Conservation (phyloP, 768 basidiomycete genomes). For the Plicaturopsis crispa region DNA sequence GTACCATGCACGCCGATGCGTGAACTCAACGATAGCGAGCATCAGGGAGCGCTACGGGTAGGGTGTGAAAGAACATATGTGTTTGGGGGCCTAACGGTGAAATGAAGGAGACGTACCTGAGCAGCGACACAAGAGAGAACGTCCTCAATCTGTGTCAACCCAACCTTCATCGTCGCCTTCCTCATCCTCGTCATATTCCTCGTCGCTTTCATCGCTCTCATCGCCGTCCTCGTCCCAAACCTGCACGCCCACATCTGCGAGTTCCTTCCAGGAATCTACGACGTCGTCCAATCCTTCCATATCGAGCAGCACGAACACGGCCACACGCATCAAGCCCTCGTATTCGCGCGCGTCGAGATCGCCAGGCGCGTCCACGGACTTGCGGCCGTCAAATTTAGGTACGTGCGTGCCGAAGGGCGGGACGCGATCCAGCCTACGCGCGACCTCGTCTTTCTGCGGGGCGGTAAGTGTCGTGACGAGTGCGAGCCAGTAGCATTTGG, state of each 20-base stretch:
- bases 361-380: conserved; percentile 13
- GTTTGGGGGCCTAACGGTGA: too few species aligned
- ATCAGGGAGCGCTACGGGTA: too few species aligned
- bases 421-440: conserved; percentile 10
- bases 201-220: conserved; percentile 5
- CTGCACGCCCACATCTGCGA: conserved; percentile 19
- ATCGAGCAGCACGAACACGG: conserved; percentile 2
- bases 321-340: conserved; percentile 17
- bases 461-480: conserved; percentile 11
- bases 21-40: too few species aligned
- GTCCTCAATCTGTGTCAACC: not conserved
- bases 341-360: conserved; percentile 15
- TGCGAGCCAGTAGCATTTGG: conserved; percentile 17
- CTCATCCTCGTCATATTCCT: conserved; percentile 6
- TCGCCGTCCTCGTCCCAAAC: conserved; percentile 17
- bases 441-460: conserved; percentile 12
- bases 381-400: conserved; percentile 13
- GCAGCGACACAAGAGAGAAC: too few species aligned
- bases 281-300: conserved; percentile 6
- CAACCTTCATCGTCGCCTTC: conserved; percentile 2
- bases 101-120: too few species aligned
- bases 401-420: conserved; percentile 13
- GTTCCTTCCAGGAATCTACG: conserved; percentile 15
- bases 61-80: too few species aligned
- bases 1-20: too few species aligned